Base-by-base conservation (phyloP, 257 asterid species). In the Jacaranda mimosifolia region DNA sequence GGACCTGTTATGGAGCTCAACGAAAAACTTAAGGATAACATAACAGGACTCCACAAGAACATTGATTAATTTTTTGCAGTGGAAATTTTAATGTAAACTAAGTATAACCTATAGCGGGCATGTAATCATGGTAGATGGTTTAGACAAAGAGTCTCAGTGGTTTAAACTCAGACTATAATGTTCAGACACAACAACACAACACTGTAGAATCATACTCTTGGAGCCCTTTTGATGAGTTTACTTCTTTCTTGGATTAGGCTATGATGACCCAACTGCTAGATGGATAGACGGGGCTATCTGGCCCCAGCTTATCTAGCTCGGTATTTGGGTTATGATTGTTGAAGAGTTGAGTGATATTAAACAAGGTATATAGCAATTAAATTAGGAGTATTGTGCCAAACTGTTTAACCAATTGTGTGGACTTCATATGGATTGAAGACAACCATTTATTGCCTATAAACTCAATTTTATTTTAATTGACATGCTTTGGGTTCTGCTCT, bases 401-500 rank as follows among this genome's bases (percentile, higher is more conserved):
- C 38, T 11, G 2, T 3, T 63, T 8, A 58, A 15, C 4, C 17
- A 26, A 26, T 26, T 26, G 32, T 26, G 2, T 2, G 32, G 32
- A 26, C 32, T 26, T 26, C 32, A 26, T 26, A 26, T 26, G 32
- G 32, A 26, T 26, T 26, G 56, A 1, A 26, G n/a, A 19, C 74
- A 48, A 36, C 62, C 19, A 58, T 78, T 38, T 66, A 49, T 26
- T 17, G 45, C 15, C 36, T 58, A 65, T 53, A 55, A 53, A 66
- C 52, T 17, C 17, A 7, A 32, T 7, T 26, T 26, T 60, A n/a
- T 9, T n/a, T 6, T 40, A 66, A n/a, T 17, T 45, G 70, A 21
- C 67, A 65, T 35, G 64, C 21, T 64, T 67, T 19, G 51, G 73
- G n/a, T 75, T 65, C 65, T 76, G 19, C 17, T 21, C 45, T 52